A percentile compares a stretch with the other conserved stretches of the same genome.
phyloP scores from a whole-genome alignment of 345 rosid genomes.

The Leavenworthia alabamica region DNA sequence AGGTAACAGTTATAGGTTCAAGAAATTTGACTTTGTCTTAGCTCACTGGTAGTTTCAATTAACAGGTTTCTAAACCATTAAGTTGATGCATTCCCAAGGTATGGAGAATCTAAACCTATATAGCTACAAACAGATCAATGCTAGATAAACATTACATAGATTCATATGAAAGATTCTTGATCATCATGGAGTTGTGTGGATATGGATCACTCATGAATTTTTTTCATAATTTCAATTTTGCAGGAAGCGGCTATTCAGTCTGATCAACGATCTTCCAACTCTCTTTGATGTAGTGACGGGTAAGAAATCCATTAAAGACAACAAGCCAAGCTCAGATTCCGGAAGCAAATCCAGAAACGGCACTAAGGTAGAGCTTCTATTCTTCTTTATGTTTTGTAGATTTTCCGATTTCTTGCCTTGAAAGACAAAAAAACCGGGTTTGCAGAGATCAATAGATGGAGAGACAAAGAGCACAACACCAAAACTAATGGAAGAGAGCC shows the following conservation, averaged over 20 bases:
- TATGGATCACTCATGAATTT: neutral
- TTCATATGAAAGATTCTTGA: neutral
- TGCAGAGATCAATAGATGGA: constrained; percentile 66
- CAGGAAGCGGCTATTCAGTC: constrained; percentile 89
- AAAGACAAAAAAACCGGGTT: neutral
- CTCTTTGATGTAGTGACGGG: constrained; percentile 93
- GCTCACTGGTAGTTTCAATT: neutral
- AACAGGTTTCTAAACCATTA: neutral
- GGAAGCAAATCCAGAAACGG: constrained; percentile 67
- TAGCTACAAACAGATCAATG: neutral
- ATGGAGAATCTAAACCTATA: neutral
- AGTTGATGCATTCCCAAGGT: neutral
- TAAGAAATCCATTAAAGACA: constrained; percentile 77
- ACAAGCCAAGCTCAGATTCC: constrained; percentile 77
- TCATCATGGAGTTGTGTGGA: neutral
- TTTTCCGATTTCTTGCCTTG: neutral
- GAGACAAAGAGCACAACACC: constrained; percentile 44
- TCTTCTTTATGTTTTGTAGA: neutral
- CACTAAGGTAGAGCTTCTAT: constrained; percentile 41
- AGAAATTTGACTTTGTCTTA: neutral
- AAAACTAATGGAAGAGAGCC: constrained; percentile 45
- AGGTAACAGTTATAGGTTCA: neutral
- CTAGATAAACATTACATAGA: neutral
- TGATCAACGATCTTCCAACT: constrained; percentile 89
- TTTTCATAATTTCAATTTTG: neutral